Conservation (phyloP, 768 basidiomycete species). For the Peribolospora baueri region DNA sequence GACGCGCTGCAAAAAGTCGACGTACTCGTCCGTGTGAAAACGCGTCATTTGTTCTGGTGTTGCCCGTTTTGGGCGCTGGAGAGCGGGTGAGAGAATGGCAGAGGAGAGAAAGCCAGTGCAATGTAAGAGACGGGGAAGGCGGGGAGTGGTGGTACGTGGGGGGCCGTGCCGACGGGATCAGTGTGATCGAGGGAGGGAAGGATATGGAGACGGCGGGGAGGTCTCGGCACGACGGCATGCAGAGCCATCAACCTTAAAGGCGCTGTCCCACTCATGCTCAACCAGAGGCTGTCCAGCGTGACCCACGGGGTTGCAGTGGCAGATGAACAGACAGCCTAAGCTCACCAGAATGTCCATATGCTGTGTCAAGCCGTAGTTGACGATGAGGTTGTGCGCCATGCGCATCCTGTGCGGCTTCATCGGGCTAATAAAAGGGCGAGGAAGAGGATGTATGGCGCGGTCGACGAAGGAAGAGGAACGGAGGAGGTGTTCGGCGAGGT, state of each 20-base stretch:
- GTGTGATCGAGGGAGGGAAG: neutral
- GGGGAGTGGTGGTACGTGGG: too few species aligned
- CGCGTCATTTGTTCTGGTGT: conserved; percentile 56
- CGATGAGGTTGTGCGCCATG: conserved; percentile 74
- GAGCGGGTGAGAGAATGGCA: neutral
- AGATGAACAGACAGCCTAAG: conserved; percentile 1
- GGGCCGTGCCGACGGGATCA: neutral
- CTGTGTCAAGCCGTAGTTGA: conserved; percentile 75
- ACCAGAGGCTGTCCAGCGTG: neutral
- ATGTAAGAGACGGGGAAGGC: neutral
- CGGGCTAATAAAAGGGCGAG: conserved; percentile 18
- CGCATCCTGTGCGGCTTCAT: conserved; percentile 95
- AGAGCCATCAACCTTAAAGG: too few species aligned
- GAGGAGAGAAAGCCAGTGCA: neutral
- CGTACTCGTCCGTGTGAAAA: conserved; percentile 96
- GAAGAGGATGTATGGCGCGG: too few species aligned
- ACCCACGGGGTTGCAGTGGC: neutral
- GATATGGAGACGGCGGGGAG: neutral
- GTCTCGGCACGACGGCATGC: too few species aligned
- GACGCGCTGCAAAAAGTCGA: conserved; percentile 68
- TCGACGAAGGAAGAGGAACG: too few species aligned
- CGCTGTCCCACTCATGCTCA: too few species aligned
- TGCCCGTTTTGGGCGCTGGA: conserved; percentile 43
- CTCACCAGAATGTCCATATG: conserved; percentile 78
- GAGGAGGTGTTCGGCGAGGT: too few species aligned